Conservation (phyloP, 2,329 filamentous ascomycete species). For the Byssothecium circinans region DNA sequence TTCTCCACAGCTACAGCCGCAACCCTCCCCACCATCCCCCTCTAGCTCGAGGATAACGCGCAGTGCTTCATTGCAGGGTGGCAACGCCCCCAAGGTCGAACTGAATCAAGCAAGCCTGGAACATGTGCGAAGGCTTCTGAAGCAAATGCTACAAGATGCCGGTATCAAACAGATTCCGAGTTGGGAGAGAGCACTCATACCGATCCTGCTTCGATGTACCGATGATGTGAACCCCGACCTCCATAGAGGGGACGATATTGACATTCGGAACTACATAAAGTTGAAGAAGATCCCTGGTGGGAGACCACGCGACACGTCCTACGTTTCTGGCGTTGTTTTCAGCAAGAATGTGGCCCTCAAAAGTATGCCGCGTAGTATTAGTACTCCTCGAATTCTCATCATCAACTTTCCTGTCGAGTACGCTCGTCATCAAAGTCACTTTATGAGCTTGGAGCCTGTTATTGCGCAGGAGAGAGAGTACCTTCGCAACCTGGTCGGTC, state of each 20-base stretch:
- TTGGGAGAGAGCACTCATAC: constrained; percentile 89
- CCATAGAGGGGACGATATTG: constrained; percentile 88
- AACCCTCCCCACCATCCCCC: constrained; percentile 29
- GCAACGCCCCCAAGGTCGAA: constrained; percentile 73
- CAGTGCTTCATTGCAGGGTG: constrained; percentile 80
- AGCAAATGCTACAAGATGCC: constrained; percentile 78
- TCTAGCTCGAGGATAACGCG: constrained; percentile 55
- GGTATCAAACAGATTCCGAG: constrained; percentile 70
- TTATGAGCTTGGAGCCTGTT: constrained; percentile 96
- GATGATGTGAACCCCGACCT: constrained; percentile 95
- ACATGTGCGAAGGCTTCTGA: constrained; percentile 83
- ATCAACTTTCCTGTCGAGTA: constrained; percentile 97
- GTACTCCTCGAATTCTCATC: constrained; percentile 83
- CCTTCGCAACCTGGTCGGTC: constrained; percentile 83
- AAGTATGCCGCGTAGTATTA: constrained; percentile 87
- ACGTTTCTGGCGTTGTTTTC: constrained; percentile 95
- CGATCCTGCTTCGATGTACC: constrained; percentile 85
- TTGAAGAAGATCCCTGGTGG: constrained; percentile 94
- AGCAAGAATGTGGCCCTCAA: constrained; percentile 96
- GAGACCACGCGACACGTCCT: constrained; percentile 86
- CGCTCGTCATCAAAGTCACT: constrained; percentile 86
- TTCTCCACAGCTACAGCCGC: constrained; percentile 31
- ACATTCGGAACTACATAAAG: constrained; percentile 96
- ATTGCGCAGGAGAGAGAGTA: constrained; percentile 97
- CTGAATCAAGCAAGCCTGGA: constrained; percentile 84